These are phyloP conservation scores for Beauveria sp. DNA, from an alignment of 2,329 filamentous ascomycete species.

Conservation along the genomic window DNA sequence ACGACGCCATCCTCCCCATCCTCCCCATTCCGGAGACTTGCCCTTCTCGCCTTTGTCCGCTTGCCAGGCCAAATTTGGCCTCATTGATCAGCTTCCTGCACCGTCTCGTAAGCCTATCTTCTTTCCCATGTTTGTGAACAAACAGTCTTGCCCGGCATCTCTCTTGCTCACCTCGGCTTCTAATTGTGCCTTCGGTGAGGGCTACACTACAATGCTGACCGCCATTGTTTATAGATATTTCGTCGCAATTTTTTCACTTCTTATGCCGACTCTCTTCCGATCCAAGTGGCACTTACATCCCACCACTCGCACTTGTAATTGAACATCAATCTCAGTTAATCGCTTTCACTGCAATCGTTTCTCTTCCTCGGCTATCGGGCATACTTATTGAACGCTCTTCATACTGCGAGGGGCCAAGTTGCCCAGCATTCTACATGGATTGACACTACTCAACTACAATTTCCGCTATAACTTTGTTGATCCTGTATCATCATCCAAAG, in stretches of 20 bases:
- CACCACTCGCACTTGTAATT: not conserved
- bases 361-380: not conserved
- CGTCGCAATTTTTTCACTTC: not conserved
- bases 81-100: not conserved
- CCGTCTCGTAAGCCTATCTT: not conserved
- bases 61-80: not conserved
- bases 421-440: not conserved
- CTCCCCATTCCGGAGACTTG: not conserved
- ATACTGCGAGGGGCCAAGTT: not conserved
- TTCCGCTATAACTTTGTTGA: not conserved
- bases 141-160: not conserved
- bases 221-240: not conserved
- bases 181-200: too few relatives aligned
- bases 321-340: not conserved
- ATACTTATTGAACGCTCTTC: not conserved
- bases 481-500: not conserved
- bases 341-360: not conserved
- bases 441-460: not conserved
- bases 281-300: not conserved
- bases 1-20: constrained; percentile 3
- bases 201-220: not conserved
- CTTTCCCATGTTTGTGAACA: not conserved
- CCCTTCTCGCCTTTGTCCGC: not conserved
- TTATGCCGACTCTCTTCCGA: not conserved
- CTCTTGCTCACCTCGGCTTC: not conserved